phyloP scores from a whole-genome alignment of 1,284 basidiomycete species.

The Stereum hirsutum region DNA sequence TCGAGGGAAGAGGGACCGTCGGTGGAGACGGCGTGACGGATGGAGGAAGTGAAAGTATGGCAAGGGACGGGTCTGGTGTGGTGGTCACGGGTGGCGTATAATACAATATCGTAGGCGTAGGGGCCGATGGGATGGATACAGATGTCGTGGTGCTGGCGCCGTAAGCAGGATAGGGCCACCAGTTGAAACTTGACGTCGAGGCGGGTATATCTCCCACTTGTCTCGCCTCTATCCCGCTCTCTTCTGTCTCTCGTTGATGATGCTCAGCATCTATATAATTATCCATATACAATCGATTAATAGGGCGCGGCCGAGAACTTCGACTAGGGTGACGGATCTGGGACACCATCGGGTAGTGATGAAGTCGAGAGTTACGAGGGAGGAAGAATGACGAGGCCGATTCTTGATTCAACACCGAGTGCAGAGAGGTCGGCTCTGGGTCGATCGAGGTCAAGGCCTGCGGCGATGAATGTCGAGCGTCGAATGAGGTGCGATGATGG shows the following conservation, averaged over 20 bases:
- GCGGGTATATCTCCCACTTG: neutral
- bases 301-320: neutral
- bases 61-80: neutral
- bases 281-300: neutral
- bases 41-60: neutral
- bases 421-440: constrained; percentile 60
- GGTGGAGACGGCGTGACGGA: neutral
- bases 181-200: constrained; percentile 10
- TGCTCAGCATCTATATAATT: neutral
- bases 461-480: constrained; percentile 64
- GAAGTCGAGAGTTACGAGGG: constrained; percentile 14
- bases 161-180: constrained; percentile 22
- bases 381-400: constrained; percentile 26
- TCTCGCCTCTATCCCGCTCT: no score
- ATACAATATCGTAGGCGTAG: no score
- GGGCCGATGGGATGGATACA: neutral
- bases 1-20: neutral
- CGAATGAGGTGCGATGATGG: constrained; percentile 60
- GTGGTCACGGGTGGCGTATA: neutral
- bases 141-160: constrained; percentile 8
- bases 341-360: neutral
- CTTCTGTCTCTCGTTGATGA: no score
- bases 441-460: constrained; percentile 51
- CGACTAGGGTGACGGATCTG: neutral
- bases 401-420: constrained; percentile 48